Conservation (phyloP, 1,139 yeast genomes). For the Scheffersomyces lignicola region DNA sequence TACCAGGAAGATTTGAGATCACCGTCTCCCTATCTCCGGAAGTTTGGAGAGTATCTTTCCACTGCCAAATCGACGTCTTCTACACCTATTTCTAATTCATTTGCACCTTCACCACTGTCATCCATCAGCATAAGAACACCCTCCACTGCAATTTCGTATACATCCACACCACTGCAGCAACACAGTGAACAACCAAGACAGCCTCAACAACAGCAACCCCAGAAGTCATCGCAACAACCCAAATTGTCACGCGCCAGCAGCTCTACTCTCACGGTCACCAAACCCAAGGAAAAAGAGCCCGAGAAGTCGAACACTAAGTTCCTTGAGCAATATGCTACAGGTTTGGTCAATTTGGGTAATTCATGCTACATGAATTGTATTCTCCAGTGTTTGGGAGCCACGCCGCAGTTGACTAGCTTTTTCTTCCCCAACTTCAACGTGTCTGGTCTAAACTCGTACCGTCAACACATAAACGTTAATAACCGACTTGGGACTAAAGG, state of each 20-base stretch:
- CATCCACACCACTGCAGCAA: conserved; percentile 2
- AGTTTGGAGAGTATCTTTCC: conserved; percentile 41
- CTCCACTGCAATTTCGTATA: conserved; percentile 4
- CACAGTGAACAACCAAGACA: conserved; percentile 3
- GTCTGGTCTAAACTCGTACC: conserved; percentile 44
- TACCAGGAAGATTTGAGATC: conserved; percentile 3
- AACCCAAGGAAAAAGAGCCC: conserved; percentile 5
- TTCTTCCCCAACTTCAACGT: conserved; percentile 33
- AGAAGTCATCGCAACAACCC: too few species aligned
- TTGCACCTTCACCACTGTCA: conserved; percentile 4
- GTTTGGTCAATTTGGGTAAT: conserved; percentile 81
- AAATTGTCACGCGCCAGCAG: conserved; percentile 9
- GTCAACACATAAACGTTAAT: conserved; percentile 69
- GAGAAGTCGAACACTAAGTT: conserved; percentile 15
- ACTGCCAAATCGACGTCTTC: conserved; percentile 24
- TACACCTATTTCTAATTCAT: conserved; percentile 4
- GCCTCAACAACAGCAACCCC: conserved; percentile 6
- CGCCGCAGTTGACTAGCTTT: conserved; percentile 42
- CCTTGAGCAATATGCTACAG: conserved; percentile 45
- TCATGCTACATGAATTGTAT: conserved; percentile 94
- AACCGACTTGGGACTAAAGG: conserved; percentile 87
- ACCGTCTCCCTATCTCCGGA: conserved; percentile 32
- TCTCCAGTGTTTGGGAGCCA: conserved; percentile 71
- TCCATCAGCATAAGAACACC: background rate
- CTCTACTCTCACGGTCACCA: conserved; percentile 13